Conservation (phyloP, 495 filamentous ascomycete genomes). For the Xylona heveae region DNA sequence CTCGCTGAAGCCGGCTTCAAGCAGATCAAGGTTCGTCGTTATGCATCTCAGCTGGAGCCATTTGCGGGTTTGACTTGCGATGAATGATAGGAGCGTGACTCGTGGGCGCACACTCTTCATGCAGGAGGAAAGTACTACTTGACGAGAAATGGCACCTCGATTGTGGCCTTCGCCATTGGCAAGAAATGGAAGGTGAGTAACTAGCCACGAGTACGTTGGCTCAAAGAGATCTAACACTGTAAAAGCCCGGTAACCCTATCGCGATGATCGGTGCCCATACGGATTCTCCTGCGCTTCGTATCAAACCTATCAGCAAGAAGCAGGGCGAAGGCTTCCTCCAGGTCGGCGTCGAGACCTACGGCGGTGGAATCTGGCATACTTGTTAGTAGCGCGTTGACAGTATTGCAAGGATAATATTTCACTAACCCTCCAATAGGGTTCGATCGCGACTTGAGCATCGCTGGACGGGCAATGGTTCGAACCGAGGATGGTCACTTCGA, state of each 20-base stretch:
- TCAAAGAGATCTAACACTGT: not conserved
- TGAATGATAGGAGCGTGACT: slow-evolving; percentile 49
- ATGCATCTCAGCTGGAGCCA: no score
- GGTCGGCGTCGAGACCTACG: slow-evolving; percentile 91
- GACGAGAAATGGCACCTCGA: slow-evolving; percentile 82
- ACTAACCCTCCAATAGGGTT: slow-evolving; percentile 52
- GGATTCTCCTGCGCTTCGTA: slow-evolving; percentile 71
- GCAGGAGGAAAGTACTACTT: slow-evolving; percentile 92
- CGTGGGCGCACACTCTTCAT: slow-evolving; percentile 58
- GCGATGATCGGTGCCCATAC: slow-evolving; percentile 94
- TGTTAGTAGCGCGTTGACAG: slow-evolving; percentile 10
- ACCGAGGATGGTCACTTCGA: slow-evolving; percentile 49
- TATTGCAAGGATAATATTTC: not conserved
- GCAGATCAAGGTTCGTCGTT: slow-evolving; percentile 42
- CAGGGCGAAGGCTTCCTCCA: slow-evolving; percentile 74
- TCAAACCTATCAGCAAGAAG: slow-evolving; percentile 92
- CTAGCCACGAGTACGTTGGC: not conserved
- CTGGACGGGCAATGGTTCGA: slow-evolving; percentile 71
- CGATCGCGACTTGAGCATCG: slow-evolving; percentile 81
- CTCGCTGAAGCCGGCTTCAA: slow-evolving; percentile 67
- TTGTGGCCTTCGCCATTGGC: slow-evolving; percentile 88
- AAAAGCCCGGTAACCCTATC: slow-evolving; percentile 73
- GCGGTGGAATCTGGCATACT: slow-evolving; percentile 63
- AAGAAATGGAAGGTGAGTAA: slow-evolving; percentile 54
- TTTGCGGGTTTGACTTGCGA: no score